These are phyloP conservation scores for Neoboletus subvelutipes DNA, from an alignment of 768 basidiomycete genomes.

Conservation along the genomic window DNA sequence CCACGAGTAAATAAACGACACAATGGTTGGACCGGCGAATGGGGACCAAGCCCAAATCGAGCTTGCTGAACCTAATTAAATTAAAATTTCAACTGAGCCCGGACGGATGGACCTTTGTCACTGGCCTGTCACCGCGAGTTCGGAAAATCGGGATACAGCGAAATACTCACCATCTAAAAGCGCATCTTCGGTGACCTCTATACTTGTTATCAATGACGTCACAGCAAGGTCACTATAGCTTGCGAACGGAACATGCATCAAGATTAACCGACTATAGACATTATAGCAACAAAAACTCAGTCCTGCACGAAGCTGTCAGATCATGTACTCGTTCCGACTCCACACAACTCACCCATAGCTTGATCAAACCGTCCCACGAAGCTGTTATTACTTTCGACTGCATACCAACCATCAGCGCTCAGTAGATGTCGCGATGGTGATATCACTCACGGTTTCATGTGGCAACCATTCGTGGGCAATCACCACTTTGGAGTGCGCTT, in stretches of 20 bases:
- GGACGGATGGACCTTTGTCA: constrained; percentile 8
- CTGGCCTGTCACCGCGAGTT: not conserved
- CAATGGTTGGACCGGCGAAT: not conserved
- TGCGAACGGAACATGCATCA: not conserved
- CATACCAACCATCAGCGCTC: constrained; percentile 16
- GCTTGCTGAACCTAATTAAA: not conserved
- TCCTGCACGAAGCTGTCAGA: constrained; percentile 27
- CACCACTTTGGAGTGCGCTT: constrained; percentile 93
- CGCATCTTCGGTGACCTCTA: not conserved
- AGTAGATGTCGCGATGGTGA: not conserved
- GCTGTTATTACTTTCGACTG: constrained; percentile 97
- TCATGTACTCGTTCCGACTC: not conserved
- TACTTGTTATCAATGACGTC: constrained; percentile 5
- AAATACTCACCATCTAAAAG: not conserved
- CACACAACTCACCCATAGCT: constrained; percentile 81
- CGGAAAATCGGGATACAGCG: not conserved
- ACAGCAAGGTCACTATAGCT: not conserved
- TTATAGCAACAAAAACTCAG: constrained; percentile 18
- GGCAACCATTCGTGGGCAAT: constrained; percentile 98
- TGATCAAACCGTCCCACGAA: constrained; percentile 97
- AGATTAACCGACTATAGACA: constrained; percentile 11
- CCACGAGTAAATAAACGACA: not conserved
- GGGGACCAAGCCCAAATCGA: not conserved
- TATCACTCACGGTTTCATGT: constrained; percentile 82
- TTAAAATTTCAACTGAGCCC: not conserved